Conservation (phyloP, 2,329 filamentous ascomycete species). For the Hymenoscyphus fructigenus region DNA sequence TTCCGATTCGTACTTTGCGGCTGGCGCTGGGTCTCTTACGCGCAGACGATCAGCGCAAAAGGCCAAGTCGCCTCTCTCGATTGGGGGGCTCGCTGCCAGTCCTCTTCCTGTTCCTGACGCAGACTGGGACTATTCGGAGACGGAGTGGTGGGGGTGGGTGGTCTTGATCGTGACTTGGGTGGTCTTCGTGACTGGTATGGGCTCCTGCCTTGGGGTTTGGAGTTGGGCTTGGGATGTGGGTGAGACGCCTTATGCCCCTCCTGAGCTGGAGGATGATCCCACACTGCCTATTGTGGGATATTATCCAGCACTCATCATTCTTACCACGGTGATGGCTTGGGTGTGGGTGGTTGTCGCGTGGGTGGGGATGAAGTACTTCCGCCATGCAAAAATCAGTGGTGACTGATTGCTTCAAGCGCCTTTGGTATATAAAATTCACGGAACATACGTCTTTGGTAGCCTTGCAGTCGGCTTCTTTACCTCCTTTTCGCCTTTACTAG, state of each 20-base stretch:
- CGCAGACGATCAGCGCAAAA: slow-evolving; percentile 34
- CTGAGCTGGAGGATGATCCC: slow-evolving; percentile 90
- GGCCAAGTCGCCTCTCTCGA: slow-evolving; percentile 59
- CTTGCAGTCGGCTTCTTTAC: background rate
- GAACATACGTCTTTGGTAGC: background rate
- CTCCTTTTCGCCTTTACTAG: background rate
- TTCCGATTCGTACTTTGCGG: slow-evolving; percentile 63
- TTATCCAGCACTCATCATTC: slow-evolving; percentile 89
- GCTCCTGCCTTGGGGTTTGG: slow-evolving; percentile 91
- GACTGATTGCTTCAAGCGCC: slow-evolving; percentile 26
- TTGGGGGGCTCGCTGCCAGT: slow-evolving; percentile 51
- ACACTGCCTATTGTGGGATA: slow-evolving; percentile 96
- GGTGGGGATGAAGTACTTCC: slow-evolving; percentile 99
- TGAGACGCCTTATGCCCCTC: slow-evolving; percentile 91
- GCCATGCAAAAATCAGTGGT: slow-evolving; percentile 82
- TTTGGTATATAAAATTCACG: background rate
- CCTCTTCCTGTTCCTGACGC: slow-evolving; percentile 47
- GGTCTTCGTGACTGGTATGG: slow-evolving; percentile 95
- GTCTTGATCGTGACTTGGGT: slow-evolving; percentile 89
- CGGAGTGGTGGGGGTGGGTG: slow-evolving; percentile 97
- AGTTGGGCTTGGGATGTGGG: slow-evolving; percentile 99
- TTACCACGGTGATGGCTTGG: slow-evolving; percentile 97
- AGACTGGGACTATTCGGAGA: slow-evolving; percentile 90
- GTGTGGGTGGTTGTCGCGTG: slow-evolving; percentile 97
- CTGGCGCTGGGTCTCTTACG: slow-evolving; percentile 39